phyloP scores from a whole-genome alignment of 768 basidiomycete species.

The Piloderma croceum region DNA sequence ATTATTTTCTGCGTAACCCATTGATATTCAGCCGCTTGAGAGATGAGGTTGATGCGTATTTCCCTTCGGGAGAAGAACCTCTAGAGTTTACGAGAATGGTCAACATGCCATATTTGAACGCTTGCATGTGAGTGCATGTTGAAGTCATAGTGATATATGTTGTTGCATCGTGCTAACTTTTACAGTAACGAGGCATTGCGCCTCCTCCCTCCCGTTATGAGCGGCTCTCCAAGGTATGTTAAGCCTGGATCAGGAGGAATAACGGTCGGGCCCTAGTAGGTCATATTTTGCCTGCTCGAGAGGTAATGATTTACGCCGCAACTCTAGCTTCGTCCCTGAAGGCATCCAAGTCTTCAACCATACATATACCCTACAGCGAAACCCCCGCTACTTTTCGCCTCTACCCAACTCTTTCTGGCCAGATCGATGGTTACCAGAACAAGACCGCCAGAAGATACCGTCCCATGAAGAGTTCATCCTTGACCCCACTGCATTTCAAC shows the following conservation, averaged over 20 bases:
- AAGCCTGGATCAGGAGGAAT: slow-evolving; percentile 32
- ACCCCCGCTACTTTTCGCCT: slow-evolving; percentile 42
- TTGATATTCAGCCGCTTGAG: slow-evolving; percentile 28
- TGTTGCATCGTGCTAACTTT: slow-evolving; percentile 1
- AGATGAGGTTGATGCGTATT: slow-evolving; percentile 27
- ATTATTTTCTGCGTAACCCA: slow-evolving; percentile 30
- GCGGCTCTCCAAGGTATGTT: slow-evolving; percentile 39
- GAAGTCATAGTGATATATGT: not conserved
- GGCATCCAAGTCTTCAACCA: slow-evolving; percentile 40
- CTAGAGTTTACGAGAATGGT: slow-evolving; percentile 12
- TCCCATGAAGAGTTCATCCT: slow-evolving; percentile 15
- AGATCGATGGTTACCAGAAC: slow-evolving; percentile 31
- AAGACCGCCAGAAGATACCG: slow-evolving; percentile 21
- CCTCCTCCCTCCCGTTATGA: slow-evolving; percentile 44
- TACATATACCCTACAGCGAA: slow-evolving; percentile 39
- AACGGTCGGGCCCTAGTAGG: slow-evolving; percentile 37
- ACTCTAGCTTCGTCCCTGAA: slow-evolving; percentile 37
- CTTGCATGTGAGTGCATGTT: slow-evolving; percentile 23
- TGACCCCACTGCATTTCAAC: slow-evolving; percentile 33
- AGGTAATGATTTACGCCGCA: not conserved
- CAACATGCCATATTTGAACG: slow-evolving; percentile 32
- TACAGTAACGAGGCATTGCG: slow-evolving; percentile 46
- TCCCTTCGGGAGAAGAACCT: slow-evolving; percentile 11
- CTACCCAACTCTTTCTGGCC: slow-evolving; percentile 39
- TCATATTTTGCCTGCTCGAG: not conserved